A percentile compares a stretch with the other conserved stretches of the same genome.
These are phyloP conservation scores for Aureobasidium sp. DNA, from an alignment of 2,329 filamentous ascomycete genomes.

Conservation along the genomic window DNA sequence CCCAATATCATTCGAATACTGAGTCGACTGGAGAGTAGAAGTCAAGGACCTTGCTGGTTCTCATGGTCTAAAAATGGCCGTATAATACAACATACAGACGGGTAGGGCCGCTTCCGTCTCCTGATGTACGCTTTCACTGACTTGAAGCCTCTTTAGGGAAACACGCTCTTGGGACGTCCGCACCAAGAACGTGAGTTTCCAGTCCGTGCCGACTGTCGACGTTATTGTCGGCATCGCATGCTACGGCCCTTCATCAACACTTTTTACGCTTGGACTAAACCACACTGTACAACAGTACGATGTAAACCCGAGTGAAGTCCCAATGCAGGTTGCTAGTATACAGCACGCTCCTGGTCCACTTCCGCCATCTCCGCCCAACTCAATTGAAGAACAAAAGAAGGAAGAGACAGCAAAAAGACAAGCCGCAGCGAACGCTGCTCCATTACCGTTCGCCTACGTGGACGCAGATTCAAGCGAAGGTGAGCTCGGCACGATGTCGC, in stretches of 20 bases:
- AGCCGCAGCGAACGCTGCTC: constrained; percentile 23
- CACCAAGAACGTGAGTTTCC: constrained; percentile 93
- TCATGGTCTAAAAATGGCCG: constrained; percentile 97
- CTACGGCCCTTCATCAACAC: constrained; percentile 80
- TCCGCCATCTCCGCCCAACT: constrained; percentile 76
- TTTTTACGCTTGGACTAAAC: constrained; percentile 85
- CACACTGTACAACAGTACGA: constrained; percentile 94
- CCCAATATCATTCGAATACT: constrained; percentile 86
- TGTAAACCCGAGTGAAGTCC: constrained; percentile 62
- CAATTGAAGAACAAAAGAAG: constrained; percentile 62
- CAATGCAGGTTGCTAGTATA: constrained; percentile 74
- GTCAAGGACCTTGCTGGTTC: constrained; percentile 84
- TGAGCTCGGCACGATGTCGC: constrained; percentile 54
- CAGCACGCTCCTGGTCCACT: constrained; percentile 75
- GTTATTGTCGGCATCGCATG: constrained; percentile 75
- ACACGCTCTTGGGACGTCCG: constrained; percentile 94
- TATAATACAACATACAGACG: constrained; percentile 85
- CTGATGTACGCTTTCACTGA: background rate
- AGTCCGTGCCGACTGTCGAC: constrained; percentile 77
- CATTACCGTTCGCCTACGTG: constrained; percentile 30
- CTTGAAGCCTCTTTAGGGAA: constrained; percentile 46
- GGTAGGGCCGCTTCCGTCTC: constrained; percentile 51
- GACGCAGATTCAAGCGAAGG: constrained; percentile 69
- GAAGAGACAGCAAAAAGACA: constrained; percentile 15
- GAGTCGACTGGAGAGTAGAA: constrained; percentile 67